Base-by-base conservation (phyloP, 83 land plant genomes). In the Isoetes engelmannii region DNA sequence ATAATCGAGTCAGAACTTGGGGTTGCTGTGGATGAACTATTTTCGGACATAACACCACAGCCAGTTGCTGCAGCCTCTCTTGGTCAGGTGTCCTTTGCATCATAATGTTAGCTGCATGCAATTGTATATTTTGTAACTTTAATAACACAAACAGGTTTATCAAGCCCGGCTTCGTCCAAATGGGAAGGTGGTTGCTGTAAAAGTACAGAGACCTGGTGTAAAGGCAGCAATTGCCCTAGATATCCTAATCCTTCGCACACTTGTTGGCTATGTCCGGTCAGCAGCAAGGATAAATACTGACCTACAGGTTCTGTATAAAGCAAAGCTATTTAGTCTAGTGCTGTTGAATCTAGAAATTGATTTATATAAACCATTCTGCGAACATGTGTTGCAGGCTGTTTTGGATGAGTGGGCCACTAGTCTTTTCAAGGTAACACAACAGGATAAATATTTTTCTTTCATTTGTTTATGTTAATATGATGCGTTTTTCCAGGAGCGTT, bases 321-420 rank as follows among this genome's bases (percentile, higher is more conserved):
- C 17, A 51, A 51, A 12, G 17, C 17, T 51, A 51, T 12, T 12
- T 51, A 3, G 13, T 51, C 3, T 12, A 0, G 55, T 51, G 13
- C 17, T 12, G 17, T 51, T 51, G 17, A 51, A 17, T 12, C 3
- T 15, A 3, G 17, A 17, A 0, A 17, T 51, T 12, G 0, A 51
- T 51, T 12, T 3, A 12, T 12, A 12, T 51, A 51, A 12, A 51
- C 55, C 55, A 51, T 51, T 51, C 13, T 12, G 17, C 17, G 54
- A 47, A 57, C 45, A 3, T 72, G 44, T 12, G 66, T 62, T 57
- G 54, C 90, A 93, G 98, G 92, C 89, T 15, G 85, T 93, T 28
- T 82, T 93, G 58, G 98, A 93, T 77, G 98, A 93, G 80, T 93
- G 98, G 98, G 98, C 92, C 63, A 77, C 92, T 54, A 93, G 98